A percentile compares a stretch with the other conserved stretches of the same genome.
Evolutionary conservation across 768 basidiomycete genomes (phyloP).

Genomic region (Amanita subjunquillea): DNA sequence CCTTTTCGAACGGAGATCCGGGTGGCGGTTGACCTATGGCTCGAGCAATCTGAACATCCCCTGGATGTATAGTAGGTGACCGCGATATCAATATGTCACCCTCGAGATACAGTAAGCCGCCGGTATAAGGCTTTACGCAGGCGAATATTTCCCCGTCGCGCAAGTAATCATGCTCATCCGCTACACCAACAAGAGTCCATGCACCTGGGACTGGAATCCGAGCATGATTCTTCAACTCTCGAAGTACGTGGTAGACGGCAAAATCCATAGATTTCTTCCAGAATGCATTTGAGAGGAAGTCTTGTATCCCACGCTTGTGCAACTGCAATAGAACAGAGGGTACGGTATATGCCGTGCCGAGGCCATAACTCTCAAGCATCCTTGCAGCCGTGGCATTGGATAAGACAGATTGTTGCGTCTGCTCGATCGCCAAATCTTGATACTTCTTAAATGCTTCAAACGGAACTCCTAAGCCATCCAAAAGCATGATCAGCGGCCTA

Average conservation of each 20-base stretch:
- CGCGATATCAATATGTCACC: slow-evolving; percentile 49
- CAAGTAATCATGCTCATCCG: slow-evolving; percentile 50
- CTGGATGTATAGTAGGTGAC: slow-evolving; percentile 62
- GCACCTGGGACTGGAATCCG: slow-evolving; percentile 56
- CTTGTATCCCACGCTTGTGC: slow-evolving; percentile 33
- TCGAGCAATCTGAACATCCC: slow-evolving; percentile 48
- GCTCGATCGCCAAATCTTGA: slow-evolving; percentile 40
- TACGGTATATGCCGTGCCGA: slow-evolving; percentile 47
- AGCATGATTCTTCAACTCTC: slow-evolving; percentile 53
- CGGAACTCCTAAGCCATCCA: slow-evolving; percentile 48
- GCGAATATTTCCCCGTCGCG: slow-evolving; percentile 50
- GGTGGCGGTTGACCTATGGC: slow-evolving; percentile 52
- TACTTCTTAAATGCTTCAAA: slow-evolving; percentile 41
- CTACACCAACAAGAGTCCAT: slow-evolving; percentile 65
- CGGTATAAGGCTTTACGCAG: slow-evolving; percentile 35
- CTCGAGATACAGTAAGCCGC: slow-evolving; percentile 32
- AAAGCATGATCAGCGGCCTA: slow-evolving; percentile 57
- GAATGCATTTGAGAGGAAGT: slow-evolving; percentile 30
- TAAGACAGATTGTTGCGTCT: slow-evolving; percentile 30
- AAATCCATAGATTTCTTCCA: slow-evolving; percentile 42
- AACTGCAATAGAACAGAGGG: slow-evolving; percentile 41
- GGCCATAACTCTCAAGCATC: slow-evolving; percentile 45
- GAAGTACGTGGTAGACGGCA: slow-evolving; percentile 52
- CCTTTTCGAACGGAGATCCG: slow-evolving; percentile 39
- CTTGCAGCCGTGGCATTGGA: slow-evolving; percentile 34